Evolutionary conservation across 352 stramenopile genomes (phyloP), one percentile per base, ranked within the genome.

Genomic region (Blastocystis sp.): DNA sequence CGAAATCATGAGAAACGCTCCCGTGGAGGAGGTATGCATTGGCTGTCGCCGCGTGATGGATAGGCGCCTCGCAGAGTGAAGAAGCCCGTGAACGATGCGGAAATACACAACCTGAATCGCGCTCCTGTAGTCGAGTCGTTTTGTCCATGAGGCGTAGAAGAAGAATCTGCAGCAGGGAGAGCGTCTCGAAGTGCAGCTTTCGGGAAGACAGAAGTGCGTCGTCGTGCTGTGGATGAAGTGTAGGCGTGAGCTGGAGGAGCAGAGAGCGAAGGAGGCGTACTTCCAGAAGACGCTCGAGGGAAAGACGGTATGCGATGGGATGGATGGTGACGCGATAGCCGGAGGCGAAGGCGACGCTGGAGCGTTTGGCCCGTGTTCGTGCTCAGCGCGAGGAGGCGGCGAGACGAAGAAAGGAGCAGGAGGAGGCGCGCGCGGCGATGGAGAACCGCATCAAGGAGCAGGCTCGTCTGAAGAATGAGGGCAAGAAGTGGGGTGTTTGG

Each of bases 321-420:
- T 69, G 35, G 35, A 67, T 13, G 10, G 39, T 29, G 65, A 19
- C 51, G n/a, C 1, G 4, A 2, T 85, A 85, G 74, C 74, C 74
- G 9, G 74, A 85, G 45, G 74, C 74, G 2, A 85, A 85, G 41
- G 74, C 74, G 24, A 85, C 74, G 10, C 66, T 85, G 61, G 74
- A 85, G 31, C 59, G 74, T 37, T 29, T 85, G 55, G 74, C 74
- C 26, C 74, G 74, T 31, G 55, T 85, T 26, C 74, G 74, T 50
- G 74, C 74, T 85, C 74, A 85, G 35, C 74, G 74, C 26, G 74
- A 85, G 60, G 74, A 85, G 37, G 74, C 74, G 12, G 74, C 74
- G 19, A 66, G 61, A 39, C 65, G 74, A 67, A 85, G 74, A 85
- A 85, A 85, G 74, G 74, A 85, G 41, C 50, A 85, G 66, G 74